Base-by-base conservation (phyloP, 805 yeast species). In the Metschnikowia continentalis region DNA sequence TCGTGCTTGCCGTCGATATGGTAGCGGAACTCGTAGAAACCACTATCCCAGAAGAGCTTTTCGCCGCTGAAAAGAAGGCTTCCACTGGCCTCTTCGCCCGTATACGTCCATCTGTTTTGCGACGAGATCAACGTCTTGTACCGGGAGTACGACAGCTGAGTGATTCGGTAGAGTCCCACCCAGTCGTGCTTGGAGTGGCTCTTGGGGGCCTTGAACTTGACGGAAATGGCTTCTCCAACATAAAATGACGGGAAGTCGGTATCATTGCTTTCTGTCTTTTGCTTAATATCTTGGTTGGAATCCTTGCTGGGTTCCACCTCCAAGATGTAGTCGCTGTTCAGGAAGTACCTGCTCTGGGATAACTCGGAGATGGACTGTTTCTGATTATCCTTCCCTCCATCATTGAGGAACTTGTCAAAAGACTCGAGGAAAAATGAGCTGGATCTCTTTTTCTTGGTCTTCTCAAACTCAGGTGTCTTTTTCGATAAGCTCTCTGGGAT, bases 1-100 rank as follows among this genome's bases (percentile, higher is more conserved):
- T 81, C 84, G 62, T 88, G 95, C 43, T 82, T 78, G 22, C 80
- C 82, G 45, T 75, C 77, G 47, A 78, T 72, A 61, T 88, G 94
- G 60, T 84, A 84, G 63, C 95, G 75, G 56, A 88, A 76, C 66
- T 88, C 92, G 66, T 82, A 88, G 33, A 80, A 72, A 0, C 95
- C 95, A 38, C 78, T 81, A 57, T 83, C 85, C 80, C 84, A 84
- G 58, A 75, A 75, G 40, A 84, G 67, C 45, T 76, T 68, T 4
- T 74, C 72, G 6, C 74, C 72, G 10, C 69, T 62, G 59, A 88
- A 88, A 10, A 59, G 68, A 6, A 79, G 72, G 11, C 63, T 56
- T 1, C 92, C 91, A 3, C 61, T 54, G 8, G 66, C 49, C 1
- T 52, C 57, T 2, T 61, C 61, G 15, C 72, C 68, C 11, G 76